These are phyloP conservation scores for Ganoderma lingzhi DNA, from an alignment of 1,284 basidiomycete genomes.

Conservation along the genomic window DNA sequence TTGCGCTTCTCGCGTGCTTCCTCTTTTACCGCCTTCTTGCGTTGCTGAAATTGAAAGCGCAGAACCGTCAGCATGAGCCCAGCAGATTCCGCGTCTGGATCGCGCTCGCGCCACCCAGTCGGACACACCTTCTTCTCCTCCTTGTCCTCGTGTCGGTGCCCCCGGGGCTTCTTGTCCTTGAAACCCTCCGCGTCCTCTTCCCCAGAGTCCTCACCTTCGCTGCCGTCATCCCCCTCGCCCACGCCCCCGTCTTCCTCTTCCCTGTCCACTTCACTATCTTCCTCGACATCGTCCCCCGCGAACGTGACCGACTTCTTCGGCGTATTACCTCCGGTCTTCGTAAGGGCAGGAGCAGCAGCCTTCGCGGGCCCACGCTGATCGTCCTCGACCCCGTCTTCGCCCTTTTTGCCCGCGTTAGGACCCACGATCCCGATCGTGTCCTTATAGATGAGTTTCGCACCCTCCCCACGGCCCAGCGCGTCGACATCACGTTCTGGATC, in stretches of 20 bases:
- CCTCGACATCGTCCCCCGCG: constrained; percentile 29
- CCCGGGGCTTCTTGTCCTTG: constrained; percentile 69
- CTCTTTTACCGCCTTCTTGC: constrained; percentile 89
- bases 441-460: constrained; percentile 83
- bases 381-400: not conserved
- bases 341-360: constrained; percentile 21
- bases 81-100: constrained; percentile 19
- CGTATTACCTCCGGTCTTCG: constrained; percentile 25
- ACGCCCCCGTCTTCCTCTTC: constrained; percentile 43
- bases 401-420: constrained; percentile 33
- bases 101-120: constrained; percentile 15
- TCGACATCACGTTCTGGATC: constrained; percentile 93
- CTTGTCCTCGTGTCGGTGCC: constrained; percentile 91
- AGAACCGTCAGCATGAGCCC: constrained; percentile 6
- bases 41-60: constrained; percentile 61
- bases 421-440: constrained; percentile 82
- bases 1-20: constrained; percentile 89
- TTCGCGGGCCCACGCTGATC: not conserved
- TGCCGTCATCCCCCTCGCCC: not conserved
- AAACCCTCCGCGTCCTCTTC: constrained; percentile 48
- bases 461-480: constrained; percentile 73
- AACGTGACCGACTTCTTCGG: constrained; percentile 33
- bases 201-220: constrained; percentile 28
- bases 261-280: constrained; percentile 29
- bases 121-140: constrained; percentile 86